Evolutionary conservation across 2,329 filamentous ascomycete species (phyloP), one percentile per base, ranked within the genome.

Genomic region (Blumeriella jaapii): DNA sequence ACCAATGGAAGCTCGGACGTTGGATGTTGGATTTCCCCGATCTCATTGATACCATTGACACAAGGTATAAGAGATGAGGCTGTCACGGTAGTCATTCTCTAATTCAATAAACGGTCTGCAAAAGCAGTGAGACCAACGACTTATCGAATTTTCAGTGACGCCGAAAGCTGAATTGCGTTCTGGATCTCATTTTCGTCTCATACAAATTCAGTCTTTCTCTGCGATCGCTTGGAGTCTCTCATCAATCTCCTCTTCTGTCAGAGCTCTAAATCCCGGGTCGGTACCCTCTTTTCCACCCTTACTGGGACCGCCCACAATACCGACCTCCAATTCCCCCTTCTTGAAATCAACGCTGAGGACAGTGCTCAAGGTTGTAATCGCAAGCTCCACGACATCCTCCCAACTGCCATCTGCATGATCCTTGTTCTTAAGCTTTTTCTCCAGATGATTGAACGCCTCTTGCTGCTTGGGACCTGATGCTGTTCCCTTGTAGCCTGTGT

Each of bases 391-490:
- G 31, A 98, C 91, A 42, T 98, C 91, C 62, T 94, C 84, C 91
- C 91, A 98, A 56, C 68, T 78, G 42, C 91, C 91, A 39, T 91
- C 82, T 22, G 89, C 91, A 53, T 73, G 70, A 55, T 96, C 87
- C 77, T 95, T 95, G 78, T 94, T 95, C 69, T 95, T 94, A 61
- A 98, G 77, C 73, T 96, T 96, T 79, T 96, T 96, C 74, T 98
- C 91, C 40, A 98, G 71, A 61, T 93, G 86, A 64, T 98, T 98
- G 59, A 96, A 75, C 45, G 91, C 91, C 70, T 98, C 91, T 61
- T 98, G 91, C 61, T 95, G 89, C 68, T 98, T 98, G 36, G 91
- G 91, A 5, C 91, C 91, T 6, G 91, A 93, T 34, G 91, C 85
- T 29, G 91, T 96, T 49, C 85, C 91, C 69, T 96, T 96, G 78